Evolutionary conservation across 257 asterid genomes (phyloP).

Genomic region (Eucommia ulmoides): DNA sequence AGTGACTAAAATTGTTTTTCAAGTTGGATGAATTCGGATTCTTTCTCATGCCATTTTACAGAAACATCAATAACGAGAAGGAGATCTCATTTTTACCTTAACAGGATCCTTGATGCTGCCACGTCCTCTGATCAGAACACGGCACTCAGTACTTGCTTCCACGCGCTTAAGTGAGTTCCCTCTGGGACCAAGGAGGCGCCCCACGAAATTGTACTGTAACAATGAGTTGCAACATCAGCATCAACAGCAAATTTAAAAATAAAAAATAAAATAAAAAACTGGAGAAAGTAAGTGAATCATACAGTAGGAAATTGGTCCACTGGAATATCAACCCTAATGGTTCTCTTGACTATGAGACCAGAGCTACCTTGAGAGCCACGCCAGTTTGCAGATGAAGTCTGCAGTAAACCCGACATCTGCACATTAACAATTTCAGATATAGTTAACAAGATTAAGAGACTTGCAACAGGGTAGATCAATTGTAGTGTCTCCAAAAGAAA

Average conservation of each 20-base stretch:
- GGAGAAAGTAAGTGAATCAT: constrained; percentile 13
- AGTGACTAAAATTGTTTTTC: too few relatives aligned
- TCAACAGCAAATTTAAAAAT: not conserved
- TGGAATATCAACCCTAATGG: constrained; percentile 89
- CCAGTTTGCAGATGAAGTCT: constrained; percentile 70
- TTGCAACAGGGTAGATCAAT: too few relatives aligned
- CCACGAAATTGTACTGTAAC: constrained; percentile 90
- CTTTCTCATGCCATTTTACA: too few relatives aligned
- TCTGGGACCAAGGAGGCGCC: constrained; percentile 99
- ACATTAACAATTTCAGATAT: constrained; percentile 7
- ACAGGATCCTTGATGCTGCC: constrained; percentile 97
- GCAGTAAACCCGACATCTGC: constrained; percentile 87
- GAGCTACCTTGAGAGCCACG: constrained; percentile 83
- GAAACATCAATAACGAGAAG: not conserved
- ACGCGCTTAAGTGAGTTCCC: constrained; percentile 98
- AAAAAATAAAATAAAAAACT: not conserved
- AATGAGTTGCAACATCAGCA: not conserved
- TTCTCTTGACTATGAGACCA: constrained; percentile 78
- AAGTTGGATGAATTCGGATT: too few relatives aligned
- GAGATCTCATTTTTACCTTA: constrained; percentile 37
- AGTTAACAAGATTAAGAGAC: not conserved
- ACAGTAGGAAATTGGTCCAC: constrained; percentile 89
- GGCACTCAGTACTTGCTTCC: constrained; percentile 91
- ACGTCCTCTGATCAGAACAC: constrained; percentile 91
- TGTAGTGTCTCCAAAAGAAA: not conserved